phyloP scores from a whole-genome alignment of 805 yeast genomes.

The Metschnikowia bowlesiae region DNA sequence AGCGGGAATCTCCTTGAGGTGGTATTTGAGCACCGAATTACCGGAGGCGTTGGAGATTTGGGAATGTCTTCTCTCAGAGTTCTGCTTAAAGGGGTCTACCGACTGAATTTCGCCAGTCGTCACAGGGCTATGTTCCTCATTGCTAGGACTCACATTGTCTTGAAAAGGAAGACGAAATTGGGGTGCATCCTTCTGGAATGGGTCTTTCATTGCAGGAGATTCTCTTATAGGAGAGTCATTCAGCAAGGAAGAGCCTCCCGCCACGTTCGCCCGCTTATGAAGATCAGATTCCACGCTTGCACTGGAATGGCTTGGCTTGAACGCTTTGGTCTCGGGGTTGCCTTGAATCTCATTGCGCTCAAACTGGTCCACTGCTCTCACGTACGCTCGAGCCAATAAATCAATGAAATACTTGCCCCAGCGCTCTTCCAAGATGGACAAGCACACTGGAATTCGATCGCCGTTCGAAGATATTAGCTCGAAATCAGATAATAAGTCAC shows the following conservation, averaged over 20 bases:
- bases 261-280: not conserved
- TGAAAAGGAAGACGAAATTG: conserved; percentile 70
- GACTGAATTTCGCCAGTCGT: conserved; percentile 13
- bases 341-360: conserved; percentile 25
- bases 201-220: conserved; percentile 18
- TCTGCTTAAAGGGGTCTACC: conserved; percentile 24
- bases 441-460: conserved; percentile 58
- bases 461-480: conserved; percentile 71
- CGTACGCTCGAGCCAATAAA: conserved; percentile 59
- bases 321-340: conserved; percentile 2
- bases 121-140: conserved; percentile 1
- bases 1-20: conserved; percentile 46
- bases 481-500: conserved; percentile 62
- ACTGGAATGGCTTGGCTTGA: conserved; percentile 10
- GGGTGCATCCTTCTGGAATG: conserved; percentile 42
- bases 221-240: not conserved
- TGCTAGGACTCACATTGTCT: conserved; percentile 26
- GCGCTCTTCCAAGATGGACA: conserved; percentile 58
- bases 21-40: conserved; percentile 11
- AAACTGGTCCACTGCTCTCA: conserved; percentile 47
- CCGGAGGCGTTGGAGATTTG: conserved; percentile 10
- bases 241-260: not conserved
- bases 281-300: not conserved
- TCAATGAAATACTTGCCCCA: conserved; percentile 74
- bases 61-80: conserved; percentile 10